Base-by-base conservation (phyloP, 2,329 filamentous ascomycete species). In the Aschersonia sp. region DNA sequence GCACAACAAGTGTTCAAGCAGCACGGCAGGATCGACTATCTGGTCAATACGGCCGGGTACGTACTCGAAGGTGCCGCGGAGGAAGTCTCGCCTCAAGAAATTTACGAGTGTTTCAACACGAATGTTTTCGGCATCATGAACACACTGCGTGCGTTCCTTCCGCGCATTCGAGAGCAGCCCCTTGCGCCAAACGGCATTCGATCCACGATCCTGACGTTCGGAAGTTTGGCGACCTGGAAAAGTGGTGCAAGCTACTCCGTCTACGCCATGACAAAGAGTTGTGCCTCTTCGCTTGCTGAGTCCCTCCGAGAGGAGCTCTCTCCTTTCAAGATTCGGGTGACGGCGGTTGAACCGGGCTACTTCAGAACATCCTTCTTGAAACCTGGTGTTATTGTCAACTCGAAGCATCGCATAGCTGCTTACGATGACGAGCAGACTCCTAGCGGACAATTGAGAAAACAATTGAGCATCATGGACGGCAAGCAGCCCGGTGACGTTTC, bases 111-210 rank as follows among this genome's bases (percentile, higher is more conserved):
- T 9, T 75, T 74, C 57, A 65, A 71, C 54, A 73, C 72, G 33
- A 78, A 79, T 48, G 70, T 78, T 32, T 72, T 77, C 51, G 75
- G 73, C 3, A 58, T 63, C 6, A 57, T 75, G 46, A 73, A 71
- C 48, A 65, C 74, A 1, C 64, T 68, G 31, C 67, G 69, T 5
- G 70, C 72, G 0, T 67, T 74, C 5, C 53, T 74, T 0, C 70
- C 71, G 0, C 61, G 70, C 4, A 62, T 79, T 49, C 68, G 74
- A 10, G 59, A 56, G 9, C 64, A 66, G 47, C 39, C 50, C 1
- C 2, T 56, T 4, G 59, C 56, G 0, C 60, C 57, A 4, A 49
- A 54, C 32, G 59, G 54, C 0, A 47, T 39, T 2, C 54, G 61
- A 6, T 56, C 52, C 0, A 58, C 50, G 14, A 54, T 76, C 1